Conservation (phyloP, 768 basidiomycete genomes). For the Lactifluus piperatus region DNA sequence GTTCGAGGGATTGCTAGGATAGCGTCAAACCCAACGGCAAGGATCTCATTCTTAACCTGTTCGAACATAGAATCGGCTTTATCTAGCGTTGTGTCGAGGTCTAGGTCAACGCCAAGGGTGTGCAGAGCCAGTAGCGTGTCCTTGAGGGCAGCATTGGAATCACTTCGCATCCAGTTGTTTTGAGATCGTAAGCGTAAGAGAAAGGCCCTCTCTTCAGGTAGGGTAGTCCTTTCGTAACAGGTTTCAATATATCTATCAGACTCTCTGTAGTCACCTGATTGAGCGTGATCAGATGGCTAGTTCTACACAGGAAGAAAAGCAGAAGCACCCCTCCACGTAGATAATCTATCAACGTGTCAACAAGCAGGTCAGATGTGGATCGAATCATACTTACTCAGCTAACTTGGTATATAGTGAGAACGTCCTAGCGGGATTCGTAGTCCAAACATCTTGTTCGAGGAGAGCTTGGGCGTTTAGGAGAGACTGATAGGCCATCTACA, state of each 20-base stretch:
- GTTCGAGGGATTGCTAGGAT: constrained; percentile 56
- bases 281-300: background rate
- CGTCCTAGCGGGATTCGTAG: constrained; percentile 37
- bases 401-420: constrained; percentile 47
- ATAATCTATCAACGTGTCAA: constrained; percentile 33
- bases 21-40: constrained; percentile 60
- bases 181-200: constrained; percentile 52
- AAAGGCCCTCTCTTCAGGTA: constrained; percentile 47
- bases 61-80: constrained; percentile 62
- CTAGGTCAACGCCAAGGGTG: constrained; percentile 53
- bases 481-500: constrained; percentile 52
- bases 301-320: background rate
- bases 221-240: constrained; percentile 40
- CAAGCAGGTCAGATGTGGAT: background rate
- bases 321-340: constrained; percentile 51
- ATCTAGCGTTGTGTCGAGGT: constrained; percentile 40
- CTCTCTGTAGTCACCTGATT: constrained; percentile 41
- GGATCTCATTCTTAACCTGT: constrained; percentile 59
- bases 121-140: constrained; percentile 53
- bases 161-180: constrained; percentile 54
- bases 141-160: constrained; percentile 45
- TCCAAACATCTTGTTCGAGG: constrained; percentile 47
- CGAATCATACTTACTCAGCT: constrained; percentile 44
- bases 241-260: constrained; percentile 48
- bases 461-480: constrained; percentile 52